Conservation (phyloP, 2,329 filamentous ascomycete species). For the Pseudocercospora vitis region DNA sequence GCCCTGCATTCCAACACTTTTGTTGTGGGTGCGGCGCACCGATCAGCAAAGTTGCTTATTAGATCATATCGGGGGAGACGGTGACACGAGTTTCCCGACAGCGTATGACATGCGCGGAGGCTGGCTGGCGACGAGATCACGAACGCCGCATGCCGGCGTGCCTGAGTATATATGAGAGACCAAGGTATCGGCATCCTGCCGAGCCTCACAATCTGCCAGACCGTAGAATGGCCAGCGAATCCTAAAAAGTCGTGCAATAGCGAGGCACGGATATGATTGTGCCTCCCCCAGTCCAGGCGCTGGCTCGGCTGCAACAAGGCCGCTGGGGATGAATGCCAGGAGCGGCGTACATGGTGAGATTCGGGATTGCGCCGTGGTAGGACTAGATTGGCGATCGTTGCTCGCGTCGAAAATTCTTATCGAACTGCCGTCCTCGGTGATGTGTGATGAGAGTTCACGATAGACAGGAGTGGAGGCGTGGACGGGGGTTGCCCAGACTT, state of each 20-base stretch:
- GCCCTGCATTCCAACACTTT: constrained; percentile 20
- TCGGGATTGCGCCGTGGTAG: constrained; percentile 20
- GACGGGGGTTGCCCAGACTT: constrained; percentile 14
- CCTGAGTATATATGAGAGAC: constrained; percentile 11
- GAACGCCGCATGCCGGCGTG: constrained; percentile 5
- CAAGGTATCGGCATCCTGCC: constrained; percentile 13
- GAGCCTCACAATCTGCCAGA: constrained; percentile 18
- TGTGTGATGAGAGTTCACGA: constrained; percentile 18
- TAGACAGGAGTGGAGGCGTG: constrained; percentile 23
- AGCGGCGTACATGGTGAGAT: constrained; percentile 18
- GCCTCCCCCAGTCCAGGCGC: constrained; percentile 6
- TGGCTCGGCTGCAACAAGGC: constrained; percentile 14
- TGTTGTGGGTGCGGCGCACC: constrained; percentile 22
- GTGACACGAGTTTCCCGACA: constrained; percentile 20
- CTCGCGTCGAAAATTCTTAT: constrained; percentile 20
- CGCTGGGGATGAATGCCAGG: constrained; percentile 11
- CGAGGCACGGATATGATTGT: constrained; percentile 14
- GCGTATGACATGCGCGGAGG: constrained; percentile 18
- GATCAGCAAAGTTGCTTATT: constrained; percentile 19
- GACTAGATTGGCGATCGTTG: constrained; percentile 20
- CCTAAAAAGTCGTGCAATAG: constrained; percentile 15
- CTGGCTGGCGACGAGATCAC: constrained; percentile 15
- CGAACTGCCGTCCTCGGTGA: constrained; percentile 18
- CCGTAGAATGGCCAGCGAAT: constrained; percentile 21
- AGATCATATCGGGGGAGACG: constrained; percentile 18